These are phyloP conservation scores for Buxus sempervirens DNA, from an alignment of 164 flowering plant species.

Conservation along the genomic window DNA sequence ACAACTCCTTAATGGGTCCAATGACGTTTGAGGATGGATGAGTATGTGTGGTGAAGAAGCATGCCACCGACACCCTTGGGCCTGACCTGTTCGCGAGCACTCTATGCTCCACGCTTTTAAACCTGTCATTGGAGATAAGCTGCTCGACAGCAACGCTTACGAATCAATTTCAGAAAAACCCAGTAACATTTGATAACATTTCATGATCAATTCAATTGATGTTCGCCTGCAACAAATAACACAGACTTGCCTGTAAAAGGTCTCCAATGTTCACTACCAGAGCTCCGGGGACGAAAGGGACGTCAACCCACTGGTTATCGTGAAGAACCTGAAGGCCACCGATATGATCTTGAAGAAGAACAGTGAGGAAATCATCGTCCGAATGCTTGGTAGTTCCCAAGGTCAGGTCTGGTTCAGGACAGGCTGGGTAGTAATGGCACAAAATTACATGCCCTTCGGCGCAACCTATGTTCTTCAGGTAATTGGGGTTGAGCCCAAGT, in stretches of 20 bases:
- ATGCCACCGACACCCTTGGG: conserved; percentile 39
- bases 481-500: conserved; percentile 20
- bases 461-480: conserved; percentile 24
- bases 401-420: conserved; percentile 48
- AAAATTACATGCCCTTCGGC: conserved; percentile 7
- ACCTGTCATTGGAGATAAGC: conserved; percentile 31
- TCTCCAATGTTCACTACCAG: conserved; percentile 40
- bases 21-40: not conserved
- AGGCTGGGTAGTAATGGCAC: conserved; percentile 43
- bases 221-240: not conserved
- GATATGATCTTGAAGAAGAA: conserved; percentile 42
- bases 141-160: not conserved
- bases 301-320: conserved; percentile 38
- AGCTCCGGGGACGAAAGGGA: conserved; percentile 32
- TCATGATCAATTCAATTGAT: not conserved
- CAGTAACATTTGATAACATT: not conserved
- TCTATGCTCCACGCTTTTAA: conserved; percentile 34
- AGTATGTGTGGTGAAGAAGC: conserved; percentile 16
- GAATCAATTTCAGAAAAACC: not conserved
- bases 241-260: conserved; percentile 37
- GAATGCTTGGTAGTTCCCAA: conserved; percentile 34
- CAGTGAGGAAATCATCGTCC: conserved; percentile 34
- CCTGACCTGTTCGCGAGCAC: conserved; percentile 23
- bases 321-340: conserved; percentile 48
- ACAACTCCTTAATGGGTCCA: conserved; percentile 30